Conservation (phyloP, 331 rosid species). For the Prunus yedoensis region DNA sequence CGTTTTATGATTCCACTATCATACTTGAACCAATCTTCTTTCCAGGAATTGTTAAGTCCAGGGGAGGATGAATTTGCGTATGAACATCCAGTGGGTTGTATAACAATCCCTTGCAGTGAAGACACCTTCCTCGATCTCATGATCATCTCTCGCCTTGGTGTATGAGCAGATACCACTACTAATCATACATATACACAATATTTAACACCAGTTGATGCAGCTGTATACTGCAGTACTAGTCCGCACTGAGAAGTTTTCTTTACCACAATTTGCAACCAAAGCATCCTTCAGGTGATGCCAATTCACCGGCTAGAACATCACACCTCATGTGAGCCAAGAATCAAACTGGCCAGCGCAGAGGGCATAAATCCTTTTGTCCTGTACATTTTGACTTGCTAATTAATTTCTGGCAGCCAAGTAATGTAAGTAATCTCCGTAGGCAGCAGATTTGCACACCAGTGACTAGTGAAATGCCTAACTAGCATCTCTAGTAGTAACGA, state of each 20-base stretch:
- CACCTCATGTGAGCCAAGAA: too few species aligned
- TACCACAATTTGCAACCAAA: too few species aligned
- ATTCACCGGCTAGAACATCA: not conserved
- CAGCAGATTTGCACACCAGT: too few species aligned
- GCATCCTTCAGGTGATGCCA: not conserved
- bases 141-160: not conserved
- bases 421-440: too few species aligned
- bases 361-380: too few species aligned
- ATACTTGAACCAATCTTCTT: constrained; percentile 19
- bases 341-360: too few species aligned
- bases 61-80: constrained; percentile 28
- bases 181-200: not conserved
- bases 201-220: not conserved
- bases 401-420: too few species aligned
- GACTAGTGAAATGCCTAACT: too few species aligned
- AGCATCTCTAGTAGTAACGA: too few species aligned
- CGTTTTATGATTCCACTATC: constrained; percentile 27
- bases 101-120: constrained; percentile 31
- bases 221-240: not conserved
- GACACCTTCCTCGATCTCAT: not conserved
- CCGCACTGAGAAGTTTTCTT: too few species aligned
- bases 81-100: constrained; percentile 34
- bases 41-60: constrained; percentile 18
- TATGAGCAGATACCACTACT: not conserved
- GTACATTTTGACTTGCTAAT: too few species aligned